phyloP scores from a whole-genome alignment of 345 rosid genomes.

The Rhodomyrtus tomentosa region DNA sequence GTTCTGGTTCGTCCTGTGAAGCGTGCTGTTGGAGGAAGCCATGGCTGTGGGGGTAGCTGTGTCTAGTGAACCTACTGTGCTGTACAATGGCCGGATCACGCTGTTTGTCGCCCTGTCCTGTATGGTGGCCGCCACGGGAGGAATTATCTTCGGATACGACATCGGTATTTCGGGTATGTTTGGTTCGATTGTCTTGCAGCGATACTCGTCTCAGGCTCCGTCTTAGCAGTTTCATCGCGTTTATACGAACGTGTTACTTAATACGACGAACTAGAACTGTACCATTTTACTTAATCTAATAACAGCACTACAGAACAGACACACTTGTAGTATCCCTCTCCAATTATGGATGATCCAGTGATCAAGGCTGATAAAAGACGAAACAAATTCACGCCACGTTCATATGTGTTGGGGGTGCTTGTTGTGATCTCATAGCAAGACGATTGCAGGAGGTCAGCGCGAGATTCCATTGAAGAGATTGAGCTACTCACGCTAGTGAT shows the following conservation, averaged over 20 bases:
- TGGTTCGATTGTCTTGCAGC: background rate
- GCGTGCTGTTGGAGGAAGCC: background rate
- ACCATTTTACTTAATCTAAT: background rate
- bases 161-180: conserved; percentile 7
- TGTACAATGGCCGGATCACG: conserved; percentile 1
- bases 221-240: background rate
- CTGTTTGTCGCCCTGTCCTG: background rate
- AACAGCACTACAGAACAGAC: background rate
- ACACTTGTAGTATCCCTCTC: too few relatives aligned
- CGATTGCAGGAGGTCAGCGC: background rate
- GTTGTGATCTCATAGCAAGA: background rate
- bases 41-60: background rate
- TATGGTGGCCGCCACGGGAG: conserved; percentile 2
- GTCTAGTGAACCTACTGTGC: background rate
- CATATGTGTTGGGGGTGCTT: background rate
- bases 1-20: background rate
- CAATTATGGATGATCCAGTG: too few relatives aligned
- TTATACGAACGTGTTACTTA: background rate
- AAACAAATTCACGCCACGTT: background rate
- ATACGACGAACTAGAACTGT: background rate
- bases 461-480: background rate
- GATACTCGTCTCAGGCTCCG: background rate
- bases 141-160: conserved; percentile 4
- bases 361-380: background rate
- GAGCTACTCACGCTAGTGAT: background rate